Evolutionary conservation across 2,329 filamentous ascomycete genomes (phyloP).

Genomic region (Periconia digitata): DNA sequence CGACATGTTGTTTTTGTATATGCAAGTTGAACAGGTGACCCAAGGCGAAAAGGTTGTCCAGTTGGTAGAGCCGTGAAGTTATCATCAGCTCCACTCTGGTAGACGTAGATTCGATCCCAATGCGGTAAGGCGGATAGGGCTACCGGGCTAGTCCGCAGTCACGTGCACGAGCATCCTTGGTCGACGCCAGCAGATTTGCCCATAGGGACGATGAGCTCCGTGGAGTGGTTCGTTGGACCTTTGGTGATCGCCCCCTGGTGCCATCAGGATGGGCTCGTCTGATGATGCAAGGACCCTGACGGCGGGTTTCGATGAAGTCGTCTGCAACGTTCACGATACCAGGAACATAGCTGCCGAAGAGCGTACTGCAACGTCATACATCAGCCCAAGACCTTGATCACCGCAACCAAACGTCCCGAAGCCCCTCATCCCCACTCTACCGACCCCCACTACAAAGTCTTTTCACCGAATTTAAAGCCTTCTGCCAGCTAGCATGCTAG

Average conservation of each 20-base stretch:
- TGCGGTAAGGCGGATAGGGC: no score
- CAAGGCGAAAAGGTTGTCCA: no score
- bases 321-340: not conserved
- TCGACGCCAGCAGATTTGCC: no score
- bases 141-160: no score
- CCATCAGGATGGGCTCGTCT: not conserved
- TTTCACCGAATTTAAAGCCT: slow-evolving; percentile 5
- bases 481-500: slow-evolving; percentile 8
- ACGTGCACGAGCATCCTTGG: no score
- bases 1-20: slow-evolving; percentile 30
- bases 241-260: no score
- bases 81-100: no score
- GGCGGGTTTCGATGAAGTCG: not conserved
- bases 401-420: not conserved
- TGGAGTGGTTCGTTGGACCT: no score
- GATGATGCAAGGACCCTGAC: not conserved
- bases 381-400: not conserved
- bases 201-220: no score
- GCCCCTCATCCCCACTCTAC: slow-evolving; percentile 4
- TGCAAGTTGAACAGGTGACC: no score
- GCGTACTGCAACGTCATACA: not conserved
- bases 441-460: slow-evolving; percentile 3
- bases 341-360: not conserved
- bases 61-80: no score
- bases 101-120: no score